These are phyloP conservation scores for Lachnellula willkommii DNA, from an alignment of 2,329 filamentous ascomycete genomes.

Conservation along the genomic window DNA sequence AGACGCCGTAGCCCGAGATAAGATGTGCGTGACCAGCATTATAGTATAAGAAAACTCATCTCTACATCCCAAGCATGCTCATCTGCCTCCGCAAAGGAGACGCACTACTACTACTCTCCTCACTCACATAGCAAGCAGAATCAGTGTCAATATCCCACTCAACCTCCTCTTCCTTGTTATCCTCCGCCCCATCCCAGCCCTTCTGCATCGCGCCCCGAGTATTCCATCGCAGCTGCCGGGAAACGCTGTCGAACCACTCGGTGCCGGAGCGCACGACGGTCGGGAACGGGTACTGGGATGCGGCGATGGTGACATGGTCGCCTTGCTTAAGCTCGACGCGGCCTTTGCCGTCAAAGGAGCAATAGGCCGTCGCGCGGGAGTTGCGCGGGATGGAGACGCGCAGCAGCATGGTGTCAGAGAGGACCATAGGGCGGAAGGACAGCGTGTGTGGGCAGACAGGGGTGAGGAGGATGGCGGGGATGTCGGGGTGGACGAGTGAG, in stretches of 20 bases:
- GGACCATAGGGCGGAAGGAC: slow-evolving; percentile 95
- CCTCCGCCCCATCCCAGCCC: slow-evolving; percentile 56
- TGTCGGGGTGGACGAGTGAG: slow-evolving; percentile 91
- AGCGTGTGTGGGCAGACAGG: slow-evolving; percentile 97
- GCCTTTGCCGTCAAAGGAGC: slow-evolving; percentile 95
- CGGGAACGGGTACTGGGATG: slow-evolving; percentile 93
- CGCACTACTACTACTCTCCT: slow-evolving; percentile 63
- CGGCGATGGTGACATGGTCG: slow-evolving; percentile 93
- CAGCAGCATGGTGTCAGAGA: slow-evolving; percentile 89
- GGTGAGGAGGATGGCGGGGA: slow-evolving; percentile 91
- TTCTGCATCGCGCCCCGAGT: slow-evolving; percentile 88
- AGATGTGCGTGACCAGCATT: slow-evolving; percentile 6
- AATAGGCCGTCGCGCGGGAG: slow-evolving; percentile 90
- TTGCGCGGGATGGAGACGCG: slow-evolving; percentile 79
- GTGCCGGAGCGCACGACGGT: slow-evolving; percentile 84
- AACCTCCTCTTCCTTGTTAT: slow-evolving; percentile 43
- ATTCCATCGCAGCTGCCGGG: slow-evolving; percentile 90
- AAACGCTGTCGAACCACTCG: slow-evolving; percentile 97
- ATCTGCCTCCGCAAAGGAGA: slow-evolving; percentile 68
- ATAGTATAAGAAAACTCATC: background rate
- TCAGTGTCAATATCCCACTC: slow-evolving; percentile 97
- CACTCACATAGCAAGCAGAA: slow-evolving; percentile 63
- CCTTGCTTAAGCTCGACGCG: slow-evolving; percentile 88
- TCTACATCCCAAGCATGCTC: slow-evolving; percentile 62
- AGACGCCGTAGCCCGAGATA: background rate